A percentile compares a stretch with the other conserved stretches of the same genome.
Conservation (phyloP, 129 eudicot species). For the Silybum marianum region DNA sequence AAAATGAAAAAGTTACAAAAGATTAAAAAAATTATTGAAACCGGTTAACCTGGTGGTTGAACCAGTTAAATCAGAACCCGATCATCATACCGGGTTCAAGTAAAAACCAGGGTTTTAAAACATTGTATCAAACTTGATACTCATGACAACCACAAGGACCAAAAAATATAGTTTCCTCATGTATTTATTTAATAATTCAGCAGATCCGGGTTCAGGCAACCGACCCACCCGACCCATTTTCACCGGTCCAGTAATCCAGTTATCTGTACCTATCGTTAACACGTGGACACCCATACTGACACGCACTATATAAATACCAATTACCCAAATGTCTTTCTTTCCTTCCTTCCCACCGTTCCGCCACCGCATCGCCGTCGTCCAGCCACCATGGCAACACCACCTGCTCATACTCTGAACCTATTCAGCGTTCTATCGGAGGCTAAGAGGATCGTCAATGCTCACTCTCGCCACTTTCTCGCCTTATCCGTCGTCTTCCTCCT, state of each 20-base stretch:
- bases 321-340: neutral
- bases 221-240: neutral
- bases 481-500: slow-evolving; percentile 76
- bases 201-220: neutral
- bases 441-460: slow-evolving; percentile 51
- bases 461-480: slow-evolving; percentile 82
- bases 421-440: slow-evolving; percentile 61
- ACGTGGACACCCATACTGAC: neutral
- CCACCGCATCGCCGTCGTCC: slow-evolving; percentile 36
- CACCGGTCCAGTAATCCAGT: neutral
- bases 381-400: slow-evolving; percentile 36
- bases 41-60: no score
- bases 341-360: neutral
- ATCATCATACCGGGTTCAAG: no score
- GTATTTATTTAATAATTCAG: neutral
- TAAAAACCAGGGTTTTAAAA: no score
- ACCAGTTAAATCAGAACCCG: no score
- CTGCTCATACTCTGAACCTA: slow-evolving; percentile 44
- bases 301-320: neutral
- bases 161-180: no score
- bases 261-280: neutral
- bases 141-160: no score
- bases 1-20: no score
- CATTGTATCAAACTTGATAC: no score
- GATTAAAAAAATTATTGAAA: no score